Conservation (phyloP, 139 green algal genomes). For the Auxenochlorella pyrenoidosa region DNA sequence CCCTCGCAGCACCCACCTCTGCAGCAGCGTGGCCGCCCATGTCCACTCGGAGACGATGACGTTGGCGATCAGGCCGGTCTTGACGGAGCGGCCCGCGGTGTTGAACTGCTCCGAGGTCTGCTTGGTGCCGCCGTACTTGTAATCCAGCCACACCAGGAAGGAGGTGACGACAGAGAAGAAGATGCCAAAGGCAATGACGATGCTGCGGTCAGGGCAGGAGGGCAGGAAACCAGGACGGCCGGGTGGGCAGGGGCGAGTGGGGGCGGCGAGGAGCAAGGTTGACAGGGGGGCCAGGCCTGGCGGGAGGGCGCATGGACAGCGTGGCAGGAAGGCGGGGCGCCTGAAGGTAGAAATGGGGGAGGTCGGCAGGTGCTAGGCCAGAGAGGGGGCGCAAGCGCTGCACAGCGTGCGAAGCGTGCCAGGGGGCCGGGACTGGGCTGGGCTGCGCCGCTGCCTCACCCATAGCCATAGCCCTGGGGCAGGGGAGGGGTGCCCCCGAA, state of each 20-base stretch:
- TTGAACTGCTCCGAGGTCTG: slow-evolving; percentile 60
- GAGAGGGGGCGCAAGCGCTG: background rate
- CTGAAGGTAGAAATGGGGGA: too few relatives aligned
- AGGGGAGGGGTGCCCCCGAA: slow-evolving; percentile 38
- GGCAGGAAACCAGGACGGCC: background rate
- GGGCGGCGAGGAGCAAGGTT: background rate
- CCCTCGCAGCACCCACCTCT: slow-evolving; percentile 33
- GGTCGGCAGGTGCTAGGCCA: background rate
- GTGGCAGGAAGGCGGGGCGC: too few relatives aligned
- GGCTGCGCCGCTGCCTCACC: background rate
- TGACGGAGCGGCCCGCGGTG: slow-evolving; percentile 57
- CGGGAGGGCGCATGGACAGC: background rate
- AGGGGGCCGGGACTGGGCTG: background rate
- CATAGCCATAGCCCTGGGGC: slow-evolving; percentile 38
- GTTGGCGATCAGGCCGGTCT: slow-evolving; percentile 60
- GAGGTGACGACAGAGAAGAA: slow-evolving; percentile 31
- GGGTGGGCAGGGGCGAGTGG: background rate
- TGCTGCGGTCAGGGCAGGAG: background rate
- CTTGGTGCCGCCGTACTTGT: slow-evolving; percentile 36
- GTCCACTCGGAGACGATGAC: slow-evolving; percentile 60
- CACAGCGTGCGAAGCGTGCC: background rate
- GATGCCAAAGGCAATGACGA: slow-evolving; percentile 33
- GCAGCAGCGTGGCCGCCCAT: slow-evolving; percentile 71
- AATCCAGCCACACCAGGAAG: slow-evolving; percentile 32
- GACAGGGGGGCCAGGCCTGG: background rate